Conservation (phyloP, 306 rosid species). For the Chamaecrista fasciculata region DNA sequence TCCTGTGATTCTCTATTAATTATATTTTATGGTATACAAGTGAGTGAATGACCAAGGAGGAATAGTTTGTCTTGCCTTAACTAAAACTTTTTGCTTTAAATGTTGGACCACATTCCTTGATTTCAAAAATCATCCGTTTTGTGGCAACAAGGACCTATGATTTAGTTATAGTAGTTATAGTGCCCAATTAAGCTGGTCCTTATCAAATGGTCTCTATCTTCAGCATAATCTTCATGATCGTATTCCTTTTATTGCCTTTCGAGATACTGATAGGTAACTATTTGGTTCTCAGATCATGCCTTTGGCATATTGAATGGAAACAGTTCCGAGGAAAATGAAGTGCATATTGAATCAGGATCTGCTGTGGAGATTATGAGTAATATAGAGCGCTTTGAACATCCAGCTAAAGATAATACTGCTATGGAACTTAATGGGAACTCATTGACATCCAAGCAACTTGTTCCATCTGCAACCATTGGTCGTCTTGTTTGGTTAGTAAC, state of each 20-base stretch:
- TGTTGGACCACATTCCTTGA: slow-evolving; percentile 12
- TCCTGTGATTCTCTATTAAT: not conserved
- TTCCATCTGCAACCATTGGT: slow-evolving; percentile 31
- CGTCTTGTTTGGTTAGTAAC: slow-evolving; percentile 48
- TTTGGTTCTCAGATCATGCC: slow-evolving; percentile 46
- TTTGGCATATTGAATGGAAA: slow-evolving; percentile 33
- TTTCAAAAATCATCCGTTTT: slow-evolving; percentile 7
- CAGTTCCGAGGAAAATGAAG: slow-evolving; percentile 40
- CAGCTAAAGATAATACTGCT: slow-evolving; percentile 32
- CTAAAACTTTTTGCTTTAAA: slow-evolving; percentile 8
- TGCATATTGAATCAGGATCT: slow-evolving; percentile 30
- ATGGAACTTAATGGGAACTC: slow-evolving; percentile 32
- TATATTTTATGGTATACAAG: slow-evolving; percentile 10
- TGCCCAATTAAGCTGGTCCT: not conserved
- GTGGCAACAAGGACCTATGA: slow-evolving; percentile 5
- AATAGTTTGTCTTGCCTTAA: slow-evolving; percentile 13
- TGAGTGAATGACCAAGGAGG: not conserved
- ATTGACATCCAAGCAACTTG: slow-evolving; percentile 34
- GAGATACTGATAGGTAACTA: slow-evolving; percentile 31
- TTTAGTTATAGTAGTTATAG: slow-evolving; percentile 6
- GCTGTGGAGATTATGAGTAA: slow-evolving; percentile 33
- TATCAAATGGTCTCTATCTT: slow-evolving; percentile 5
- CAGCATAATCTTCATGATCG: slow-evolving; percentile 8
- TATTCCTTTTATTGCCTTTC: slow-evolving; percentile 18
- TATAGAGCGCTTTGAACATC: slow-evolving; percentile 27